Conservation (phyloP, 495 filamentous ascomycete genomes). For the Penicillium nucicola region DNA sequence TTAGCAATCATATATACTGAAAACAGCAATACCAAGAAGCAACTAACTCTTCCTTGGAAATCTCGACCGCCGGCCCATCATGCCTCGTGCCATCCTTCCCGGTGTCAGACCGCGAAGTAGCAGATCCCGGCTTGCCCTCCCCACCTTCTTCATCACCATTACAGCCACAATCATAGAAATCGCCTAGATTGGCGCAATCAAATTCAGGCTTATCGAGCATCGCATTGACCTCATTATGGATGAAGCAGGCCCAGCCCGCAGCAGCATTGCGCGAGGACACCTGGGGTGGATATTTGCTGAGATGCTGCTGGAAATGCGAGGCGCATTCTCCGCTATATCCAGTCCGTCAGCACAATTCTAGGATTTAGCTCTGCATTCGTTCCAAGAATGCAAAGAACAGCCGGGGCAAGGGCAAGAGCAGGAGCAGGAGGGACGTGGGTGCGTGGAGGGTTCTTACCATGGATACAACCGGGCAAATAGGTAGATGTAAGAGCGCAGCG, state of each 20-base stretch:
- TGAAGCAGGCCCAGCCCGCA: constrained; percentile 87
- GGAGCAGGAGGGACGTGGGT: too few species aligned
- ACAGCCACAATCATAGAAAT: constrained; percentile 95
- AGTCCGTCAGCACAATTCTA: constrained; percentile 11
- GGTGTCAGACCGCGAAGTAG: constrained; percentile 4
- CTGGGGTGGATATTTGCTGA: constrained; percentile 86
- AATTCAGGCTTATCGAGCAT: constrained; percentile 77
- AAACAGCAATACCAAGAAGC: constrained; percentile 2
- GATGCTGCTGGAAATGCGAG: constrained; percentile 78
- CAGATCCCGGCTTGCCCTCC: constrained; percentile 8
- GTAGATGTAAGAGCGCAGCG: constrained; percentile 80
- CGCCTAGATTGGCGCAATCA: constrained; percentile 85
- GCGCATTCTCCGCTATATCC: constrained; percentile 82
- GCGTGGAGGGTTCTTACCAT: constrained; percentile 43
- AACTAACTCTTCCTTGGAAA: constrained; percentile 42
- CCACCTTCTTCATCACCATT: constrained; percentile 60
- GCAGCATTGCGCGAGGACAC: constrained; percentile 78
- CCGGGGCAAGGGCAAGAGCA: neutral
- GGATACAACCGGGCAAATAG: constrained; percentile 93
- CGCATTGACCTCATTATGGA: constrained; percentile 93
- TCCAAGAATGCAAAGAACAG: neutral
- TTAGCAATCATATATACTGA: constrained; percentile 7
- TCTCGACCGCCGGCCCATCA: constrained; percentile 32
- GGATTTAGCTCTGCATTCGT: neutral
- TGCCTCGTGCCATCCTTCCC: constrained; percentile 3